Conservation (phyloP, 106 monocot genomes). For the Apostasia shenzhenica region DNA sequence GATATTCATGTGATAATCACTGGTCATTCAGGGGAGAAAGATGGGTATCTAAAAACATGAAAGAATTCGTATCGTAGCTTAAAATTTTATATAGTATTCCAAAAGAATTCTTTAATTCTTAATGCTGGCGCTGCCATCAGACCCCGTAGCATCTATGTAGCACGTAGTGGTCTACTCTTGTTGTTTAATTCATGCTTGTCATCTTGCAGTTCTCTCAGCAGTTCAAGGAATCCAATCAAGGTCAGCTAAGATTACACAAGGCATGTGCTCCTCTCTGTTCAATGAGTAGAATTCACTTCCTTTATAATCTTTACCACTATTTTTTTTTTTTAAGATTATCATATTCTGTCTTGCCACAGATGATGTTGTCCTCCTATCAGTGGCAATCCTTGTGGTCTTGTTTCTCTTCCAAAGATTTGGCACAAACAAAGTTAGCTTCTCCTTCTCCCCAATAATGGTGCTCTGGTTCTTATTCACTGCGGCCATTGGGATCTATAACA, state of each 20-base stretch:
- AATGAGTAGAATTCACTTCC: neutral
- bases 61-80: neutral
- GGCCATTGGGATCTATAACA: slow-evolving; percentile 40
- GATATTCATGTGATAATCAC: too few species aligned
- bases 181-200: neutral
- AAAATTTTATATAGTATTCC: neutral
- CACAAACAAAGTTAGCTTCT: slow-evolving; percentile 44
- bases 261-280: neutral
- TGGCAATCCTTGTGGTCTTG: slow-evolving; percentile 37
- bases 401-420: slow-evolving; percentile 58
- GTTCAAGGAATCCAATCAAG: slow-evolving; percentile 68
- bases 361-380: slow-evolving; percentile 35
- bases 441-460: slow-evolving; percentile 59
- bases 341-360: slow-evolving; percentile 10
- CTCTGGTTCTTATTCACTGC: slow-evolving; percentile 39
- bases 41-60: too few species aligned
- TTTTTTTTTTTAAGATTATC: neutral
- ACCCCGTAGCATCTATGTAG: too few species aligned
- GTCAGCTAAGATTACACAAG: slow-evolving; percentile 37
- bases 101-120: neutral
- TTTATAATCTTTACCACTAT: neutral
- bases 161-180: too few species aligned
- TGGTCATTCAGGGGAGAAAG: too few species aligned
- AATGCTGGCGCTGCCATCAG: neutral
- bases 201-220: slow-evolving; percentile 55